Percentiles rank a stretch among this genome's conserved stretches.
phyloP scores from a whole-genome alignment of 176 grass and related monocot genomes.

The Bolboschoenus planiculmis region DNA sequence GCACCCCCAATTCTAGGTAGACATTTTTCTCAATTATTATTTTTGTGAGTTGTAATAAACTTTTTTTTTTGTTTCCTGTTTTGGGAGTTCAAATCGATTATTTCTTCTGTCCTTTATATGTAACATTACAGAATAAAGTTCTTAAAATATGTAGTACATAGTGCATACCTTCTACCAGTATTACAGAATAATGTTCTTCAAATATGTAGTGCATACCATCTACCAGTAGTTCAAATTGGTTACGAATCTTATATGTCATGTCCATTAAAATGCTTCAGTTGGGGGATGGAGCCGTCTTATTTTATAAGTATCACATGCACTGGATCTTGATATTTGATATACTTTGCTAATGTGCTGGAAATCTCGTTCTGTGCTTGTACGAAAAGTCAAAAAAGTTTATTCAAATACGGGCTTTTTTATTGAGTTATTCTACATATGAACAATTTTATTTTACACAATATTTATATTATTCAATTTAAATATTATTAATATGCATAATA shows the following conservation, averaged over 20 bases:
- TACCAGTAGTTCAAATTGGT: background rate
- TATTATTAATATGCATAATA: no score
- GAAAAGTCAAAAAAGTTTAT: no score
- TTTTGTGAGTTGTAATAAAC: background rate
- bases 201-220: no score
- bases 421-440: no score
- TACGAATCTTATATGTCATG: background rate
- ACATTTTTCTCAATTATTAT: background rate
- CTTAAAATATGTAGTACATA: background rate
- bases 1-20: background rate
- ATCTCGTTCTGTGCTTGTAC: no score
- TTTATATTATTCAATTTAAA: no score
- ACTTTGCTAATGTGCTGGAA: no score
- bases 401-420: no score
- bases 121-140: constrained; percentile 2
- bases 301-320: background rate
- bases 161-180: background rate
- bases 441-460: no score
- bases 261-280: background rate
- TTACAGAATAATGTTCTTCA: no score
- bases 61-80: background rate
- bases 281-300: background rate
- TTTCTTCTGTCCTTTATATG: background rate
- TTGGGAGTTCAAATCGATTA: background rate
- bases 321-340: no score